These are phyloP conservation scores for Epichloe bromicola DNA, from an alignment of 2,329 filamentous ascomycete genomes.

Conservation along the genomic window DNA sequence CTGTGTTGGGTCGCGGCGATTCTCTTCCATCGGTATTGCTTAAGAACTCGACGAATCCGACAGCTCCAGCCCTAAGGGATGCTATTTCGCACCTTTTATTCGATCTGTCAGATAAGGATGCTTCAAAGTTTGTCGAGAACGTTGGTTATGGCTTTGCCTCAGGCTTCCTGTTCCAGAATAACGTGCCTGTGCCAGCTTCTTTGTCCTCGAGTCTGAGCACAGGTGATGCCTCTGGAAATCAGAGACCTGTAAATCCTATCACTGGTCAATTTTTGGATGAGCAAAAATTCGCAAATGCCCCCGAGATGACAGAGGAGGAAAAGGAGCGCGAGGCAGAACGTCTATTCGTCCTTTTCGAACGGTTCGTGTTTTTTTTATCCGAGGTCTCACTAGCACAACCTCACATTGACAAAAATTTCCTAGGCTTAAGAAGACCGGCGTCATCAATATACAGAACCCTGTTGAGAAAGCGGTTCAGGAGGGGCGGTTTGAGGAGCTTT, in stretches of 20 bases:
- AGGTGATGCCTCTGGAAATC: conserved; percentile 14
- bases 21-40: conserved; percentile 67
- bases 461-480: conserved; percentile 56
- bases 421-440: conserved; percentile 57
- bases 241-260: conserved; percentile 58
- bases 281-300: conserved; percentile 44
- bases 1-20: conserved; percentile 62
- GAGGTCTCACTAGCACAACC: conserved; percentile 8
- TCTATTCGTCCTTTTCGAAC: conserved; percentile 81
- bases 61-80: conserved; percentile 58
- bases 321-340: conserved; percentile 85
- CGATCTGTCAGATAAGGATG: conserved; percentile 71
- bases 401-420: background rate
- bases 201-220: conserved; percentile 36
- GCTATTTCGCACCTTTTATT: conserved; percentile 72
- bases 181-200: conserved; percentile 61
- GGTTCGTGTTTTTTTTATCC: conserved; percentile 29
- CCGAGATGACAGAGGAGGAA: conserved; percentile 80
- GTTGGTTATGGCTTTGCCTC: conserved; percentile 92
- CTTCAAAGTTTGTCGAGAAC: conserved; percentile 71
- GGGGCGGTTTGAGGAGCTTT: conserved; percentile 57
- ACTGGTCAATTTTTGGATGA: conserved; percentile 70
- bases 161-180: conserved; percentile 76
- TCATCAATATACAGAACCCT: conserved; percentile 69
- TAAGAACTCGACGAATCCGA: conserved; percentile 60